Evolutionary conservation across 129 eudicot genomes (phyloP), one percentile per base, ranked within the genome.

Genomic region (Lactuca sativa): DNA sequence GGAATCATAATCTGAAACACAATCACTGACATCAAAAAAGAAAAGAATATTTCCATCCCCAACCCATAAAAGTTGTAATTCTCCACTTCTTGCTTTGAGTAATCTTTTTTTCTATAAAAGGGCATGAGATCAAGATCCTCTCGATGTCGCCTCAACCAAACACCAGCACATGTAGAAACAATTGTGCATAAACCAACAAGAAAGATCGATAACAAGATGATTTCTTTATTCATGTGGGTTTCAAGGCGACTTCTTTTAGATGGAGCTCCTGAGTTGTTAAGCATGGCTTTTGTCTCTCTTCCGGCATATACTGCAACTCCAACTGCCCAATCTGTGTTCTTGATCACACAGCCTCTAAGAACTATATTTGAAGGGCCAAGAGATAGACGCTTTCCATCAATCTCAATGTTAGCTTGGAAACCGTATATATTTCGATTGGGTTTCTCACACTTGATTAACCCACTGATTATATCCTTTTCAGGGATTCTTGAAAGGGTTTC

Each of bases 1-100:
- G 99, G 99, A 56, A 95, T 95, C 97, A 95, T 90, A 54, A 95
- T 83, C 74, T 95, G 99, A 84, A 83, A 95, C 10, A 95, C 99
- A 16, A 95, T 95, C 33, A 95, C 93, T 4, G 93, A 82, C 97
- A 90, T 95, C 54, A 95, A 86, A 67, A 90, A 95, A 33, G 89
- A 70, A 63, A 95, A 90, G 66, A 95, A 74, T 67, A 90, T 78
- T 77, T 95, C 97, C 85, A 90, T 48, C 8, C 86, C 99, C 80
- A 86, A 75, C 12, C 99, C 99, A 47, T 74, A 85, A 78, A 87
- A 95, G 18, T 90, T 85, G 66, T 87, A 95, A 72, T 87, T 66
- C 33, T 85, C 78, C 4, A 54, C 80, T 57, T 77, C 71, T 4
- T 52, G 67, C 37, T 76, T 84, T 6, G 90, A 77, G 73, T 81